A percentile compares a stretch with the other conserved stretches of the same genome.
phyloP scores from a whole-genome alignment of 352 stramenopile species.

The Phytophthora fragariaefolia region DNA sequence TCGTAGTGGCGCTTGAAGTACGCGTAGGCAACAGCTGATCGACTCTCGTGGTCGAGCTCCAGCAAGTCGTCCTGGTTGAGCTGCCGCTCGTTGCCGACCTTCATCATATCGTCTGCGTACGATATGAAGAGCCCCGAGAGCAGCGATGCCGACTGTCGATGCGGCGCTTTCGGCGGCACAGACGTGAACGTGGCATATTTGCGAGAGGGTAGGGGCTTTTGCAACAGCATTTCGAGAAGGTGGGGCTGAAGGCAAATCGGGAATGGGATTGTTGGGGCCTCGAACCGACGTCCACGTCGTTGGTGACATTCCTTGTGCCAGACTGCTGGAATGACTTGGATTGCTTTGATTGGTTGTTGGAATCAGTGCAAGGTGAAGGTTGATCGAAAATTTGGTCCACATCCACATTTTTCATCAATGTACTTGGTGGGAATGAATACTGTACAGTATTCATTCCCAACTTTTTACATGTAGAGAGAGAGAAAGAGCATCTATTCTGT shows the following conservation, averaged over 20 bases:
- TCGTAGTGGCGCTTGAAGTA: slow-evolving; percentile 27
- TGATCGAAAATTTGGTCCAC: background rate
- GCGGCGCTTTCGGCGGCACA: background rate
- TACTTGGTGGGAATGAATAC: too few relatives aligned
- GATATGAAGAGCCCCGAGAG: slow-evolving; percentile 41
- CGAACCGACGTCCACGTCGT: background rate
- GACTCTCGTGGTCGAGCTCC: slow-evolving; percentile 35
- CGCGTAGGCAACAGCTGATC: slow-evolving; percentile 21
- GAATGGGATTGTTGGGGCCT: background rate
- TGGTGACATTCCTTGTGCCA: background rate
- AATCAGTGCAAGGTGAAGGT: background rate
- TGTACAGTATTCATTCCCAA: too few relatives aligned
- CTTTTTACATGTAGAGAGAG: too few relatives aligned
- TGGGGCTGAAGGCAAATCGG: background rate
- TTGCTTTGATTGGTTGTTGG: background rate
- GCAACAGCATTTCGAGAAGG: background rate
- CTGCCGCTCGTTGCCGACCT: slow-evolving; percentile 42
- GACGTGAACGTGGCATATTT: slow-evolving; percentile 21
- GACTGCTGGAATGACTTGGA: background rate
- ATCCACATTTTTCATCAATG: background rate
- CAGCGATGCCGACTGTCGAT: slow-evolving; percentile 10
- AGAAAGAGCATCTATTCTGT: too few relatives aligned
- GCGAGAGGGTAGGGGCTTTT: background rate
- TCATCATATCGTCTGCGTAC: slow-evolving; percentile 48
- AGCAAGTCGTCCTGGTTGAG: slow-evolving; percentile 50